Evolutionary conservation across 257 asterid species (phyloP).

Genomic region (Ehretia macrophylla): DNA sequence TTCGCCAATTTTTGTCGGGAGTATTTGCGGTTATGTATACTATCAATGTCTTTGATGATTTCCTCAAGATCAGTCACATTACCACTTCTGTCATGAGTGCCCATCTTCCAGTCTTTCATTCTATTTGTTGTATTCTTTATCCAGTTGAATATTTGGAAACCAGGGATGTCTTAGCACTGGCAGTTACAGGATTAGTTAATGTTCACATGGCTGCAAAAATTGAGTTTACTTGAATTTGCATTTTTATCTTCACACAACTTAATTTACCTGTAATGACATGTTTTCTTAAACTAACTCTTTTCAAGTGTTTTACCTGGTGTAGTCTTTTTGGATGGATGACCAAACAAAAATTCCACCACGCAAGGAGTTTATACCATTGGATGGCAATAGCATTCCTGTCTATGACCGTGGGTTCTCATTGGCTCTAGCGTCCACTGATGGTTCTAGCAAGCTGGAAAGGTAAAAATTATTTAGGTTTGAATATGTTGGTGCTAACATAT

Average conservation of each 20-base stretch:
- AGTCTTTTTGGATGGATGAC: constrained; percentile 88
- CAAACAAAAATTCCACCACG: constrained; percentile 32
- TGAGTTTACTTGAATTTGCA: too few relatives aligned
- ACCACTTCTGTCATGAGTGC: neutral
- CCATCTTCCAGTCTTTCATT: too few relatives aligned
- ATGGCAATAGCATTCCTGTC: constrained; percentile 69
- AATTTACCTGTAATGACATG: neutral
- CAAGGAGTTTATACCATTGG: constrained; percentile 57
- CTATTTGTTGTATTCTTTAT: too few relatives aligned
- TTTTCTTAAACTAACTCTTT: neutral
- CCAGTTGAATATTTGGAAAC: too few relatives aligned
- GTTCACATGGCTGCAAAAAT: too few relatives aligned
- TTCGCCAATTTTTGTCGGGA: too few relatives aligned
- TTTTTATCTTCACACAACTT: neutral
- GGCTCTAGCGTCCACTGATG: constrained; percentile 70
- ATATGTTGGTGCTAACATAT: neutral
- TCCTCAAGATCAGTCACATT: neutral
- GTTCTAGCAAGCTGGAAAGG: constrained; percentile 64
- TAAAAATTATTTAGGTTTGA: constrained; percentile 10
- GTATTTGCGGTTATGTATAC: neutral
- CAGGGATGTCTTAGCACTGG: too few relatives aligned
- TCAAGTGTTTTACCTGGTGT: constrained; percentile 24
- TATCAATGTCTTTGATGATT: neutral
- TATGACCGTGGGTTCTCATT: constrained; percentile 90
- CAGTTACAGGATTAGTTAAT: too few relatives aligned